Conservation (phyloP, 441 rosid species). For the Biscutella laevigata region DNA sequence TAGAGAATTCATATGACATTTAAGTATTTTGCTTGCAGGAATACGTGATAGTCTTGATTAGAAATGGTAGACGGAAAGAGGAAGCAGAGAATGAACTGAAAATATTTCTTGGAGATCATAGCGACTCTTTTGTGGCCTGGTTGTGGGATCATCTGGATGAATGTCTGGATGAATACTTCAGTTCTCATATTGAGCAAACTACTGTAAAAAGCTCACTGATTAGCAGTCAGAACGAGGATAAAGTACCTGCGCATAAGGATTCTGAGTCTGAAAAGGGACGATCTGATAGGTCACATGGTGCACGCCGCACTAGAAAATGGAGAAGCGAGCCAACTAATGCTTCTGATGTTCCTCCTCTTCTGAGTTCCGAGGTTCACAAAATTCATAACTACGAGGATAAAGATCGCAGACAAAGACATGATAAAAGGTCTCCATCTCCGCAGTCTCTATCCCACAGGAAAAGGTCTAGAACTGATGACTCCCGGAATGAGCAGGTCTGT, state of each 20-base stretch:
- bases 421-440: constrained; percentile 48
- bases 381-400: constrained; percentile 33
- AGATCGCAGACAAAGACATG: constrained; percentile 29
- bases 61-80: constrained; percentile 78
- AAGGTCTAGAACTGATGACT: constrained; percentile 48
- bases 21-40: constrained; percentile 51
- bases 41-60: constrained; percentile 83
- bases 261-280: constrained; percentile 40
- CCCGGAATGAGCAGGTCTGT: constrained; percentile 38
- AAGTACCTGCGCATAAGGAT: constrained; percentile 29
- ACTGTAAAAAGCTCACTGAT: constrained; percentile 20
- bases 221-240: constrained; percentile 28
- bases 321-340: constrained; percentile 45
- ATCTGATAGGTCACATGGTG: constrained; percentile 31
- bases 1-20: background rate
- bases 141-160: constrained; percentile 86
- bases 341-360: constrained; percentile 53
- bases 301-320: constrained; percentile 59
- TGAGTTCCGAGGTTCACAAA: constrained; percentile 47
- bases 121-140: constrained; percentile 82
- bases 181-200: constrained; percentile 30
- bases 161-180: constrained; percentile 47
- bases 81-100: constrained; percentile 81
- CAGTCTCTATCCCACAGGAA: constrained; percentile 37
- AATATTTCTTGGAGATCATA: constrained; percentile 89